Evolutionary conservation across 805 yeast species (phyloP), one percentile per base, ranked within the genome.

Genomic region (Wickerhamiella dianesei): DNA sequence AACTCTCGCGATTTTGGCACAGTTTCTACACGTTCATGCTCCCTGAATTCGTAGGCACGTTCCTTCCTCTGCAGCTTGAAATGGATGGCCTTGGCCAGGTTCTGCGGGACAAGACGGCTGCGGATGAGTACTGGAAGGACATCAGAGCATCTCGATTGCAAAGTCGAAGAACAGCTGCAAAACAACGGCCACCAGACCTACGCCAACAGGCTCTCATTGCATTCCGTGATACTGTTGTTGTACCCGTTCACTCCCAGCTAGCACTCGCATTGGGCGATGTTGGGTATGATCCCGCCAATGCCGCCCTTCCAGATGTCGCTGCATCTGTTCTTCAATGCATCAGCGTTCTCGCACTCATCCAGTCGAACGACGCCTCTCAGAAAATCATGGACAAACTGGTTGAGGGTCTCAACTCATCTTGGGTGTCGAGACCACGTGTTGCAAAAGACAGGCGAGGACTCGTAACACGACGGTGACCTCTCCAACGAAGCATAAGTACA

Each of bases 11-110:
- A 1, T 65, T 76, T 2, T 80, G 87, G 87, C 70, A 69, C 16
- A 63, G 64, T 21, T 80, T 80, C 57, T 74, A 72, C 51, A 65
- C 67, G n/a, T 69, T 72, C 36, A 70, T 77, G 2, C 69, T 74
- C 44, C 77, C 76, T 45, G 77, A 77, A 55, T 63, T 80, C 17
- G 73, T 77, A 49, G 82, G 82, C 0, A 71, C 77, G 0, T 71
- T 81, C 43, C 53, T 78, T 32, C 88, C 88, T 0, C 56, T 82
- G 19, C 78, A 76, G 48, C 56, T 64, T 17, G 79, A 73, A 46
- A 60, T 74, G 44, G 70, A 68, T 36, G 76, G 72, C 3, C 61
- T 58, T 1, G 73, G 74, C 3, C 66, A 65, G 41, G 63, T 67
- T 18, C 48, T 65, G 21, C 45, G 45, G 42, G 48, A 56, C n/a